Base-by-base conservation (phyloP, 305 asterid species). In the Galium porrigens region DNA sequence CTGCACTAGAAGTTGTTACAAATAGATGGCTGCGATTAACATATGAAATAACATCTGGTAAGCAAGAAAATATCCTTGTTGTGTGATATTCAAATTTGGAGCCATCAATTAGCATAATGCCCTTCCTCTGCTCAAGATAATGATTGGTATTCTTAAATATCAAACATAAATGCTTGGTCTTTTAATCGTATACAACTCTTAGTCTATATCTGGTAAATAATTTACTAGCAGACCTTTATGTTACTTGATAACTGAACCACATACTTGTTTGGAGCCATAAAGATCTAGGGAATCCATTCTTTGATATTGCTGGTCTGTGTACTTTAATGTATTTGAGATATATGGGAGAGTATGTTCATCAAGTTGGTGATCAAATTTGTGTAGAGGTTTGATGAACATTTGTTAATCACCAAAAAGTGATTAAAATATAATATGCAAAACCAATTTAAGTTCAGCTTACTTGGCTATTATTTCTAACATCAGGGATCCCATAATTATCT, bases 11-110 rank as follows among this genome's bases (percentile, higher is more conserved):
- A 68, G 89, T 92, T 73, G 72, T 78, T 34, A 70, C 96, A 18
- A 87, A 86, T 81, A 92, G 80, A 80, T 89, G 99, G 99, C 72
- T 87, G 75, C 89, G 97, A 42, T 74, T 89, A 80, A 89, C 95
- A n/a, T 85, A 87, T 63, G 90, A 89, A 69, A 83, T 92, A 33
- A 87, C 76, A 73, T 84, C 99, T 63, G 96, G 99, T 92, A 83
- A 72, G 87, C 22, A 29, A 72, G 72, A 71, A 56, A 9, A 34
- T 60, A 17, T 57, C 33, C 34, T 2, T 66, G 9, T 65, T 36
- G 9, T 54, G 55, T 29, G 56, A 32, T 34, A 20, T 15, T 12
- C 12, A 30, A 6, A 10, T 58, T 32, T 3, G 44, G 33, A 46
- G 68, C 46, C 25, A 12, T 18, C 58, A 37, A 41, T 44, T 25